These are phyloP conservation scores for Nicotiana otophora DNA, from an alignment of 257 asterid genomes.

Conservation along the genomic window DNA sequence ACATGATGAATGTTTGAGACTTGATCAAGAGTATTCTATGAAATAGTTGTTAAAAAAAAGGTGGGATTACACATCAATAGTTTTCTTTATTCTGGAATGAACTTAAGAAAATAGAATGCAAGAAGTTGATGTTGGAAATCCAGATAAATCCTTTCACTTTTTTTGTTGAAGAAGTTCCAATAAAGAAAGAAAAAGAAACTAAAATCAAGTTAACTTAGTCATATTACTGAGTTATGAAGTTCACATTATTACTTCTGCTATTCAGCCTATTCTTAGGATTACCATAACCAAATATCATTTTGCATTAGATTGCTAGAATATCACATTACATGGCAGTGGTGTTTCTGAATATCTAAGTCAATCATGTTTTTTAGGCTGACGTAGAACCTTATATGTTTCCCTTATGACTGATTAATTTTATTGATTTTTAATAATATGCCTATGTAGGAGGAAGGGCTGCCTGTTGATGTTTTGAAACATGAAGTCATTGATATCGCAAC, in stretches of 20 bases:
- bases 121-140: background rate
- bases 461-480: slow-evolving; percentile 29
- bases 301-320: background rate
- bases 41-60: no score
- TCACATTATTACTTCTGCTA: background rate
- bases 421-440: background rate
- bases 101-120: background rate
- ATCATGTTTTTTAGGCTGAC: background rate
- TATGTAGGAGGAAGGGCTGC: slow-evolving; percentile 28
- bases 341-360: background rate
- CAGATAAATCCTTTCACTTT: background rate
- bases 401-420: background rate
- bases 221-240: background rate
- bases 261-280: no score
- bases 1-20: no score
- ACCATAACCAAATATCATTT: background rate
- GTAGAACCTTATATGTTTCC: background rate
- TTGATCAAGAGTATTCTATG: no score
- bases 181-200: background rate
- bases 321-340: background rate
- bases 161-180: background rate
- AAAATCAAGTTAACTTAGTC: background rate
- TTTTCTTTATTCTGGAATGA: background rate
- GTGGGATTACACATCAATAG: background rate
- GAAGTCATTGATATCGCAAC: slow-evolving; percentile 45